Percentiles rank a stretch among this genome's conserved stretches.
Evolutionary conservation across 208 protist species (phyloP).

Genomic region (Trypanosoma melophagium): DNA sequence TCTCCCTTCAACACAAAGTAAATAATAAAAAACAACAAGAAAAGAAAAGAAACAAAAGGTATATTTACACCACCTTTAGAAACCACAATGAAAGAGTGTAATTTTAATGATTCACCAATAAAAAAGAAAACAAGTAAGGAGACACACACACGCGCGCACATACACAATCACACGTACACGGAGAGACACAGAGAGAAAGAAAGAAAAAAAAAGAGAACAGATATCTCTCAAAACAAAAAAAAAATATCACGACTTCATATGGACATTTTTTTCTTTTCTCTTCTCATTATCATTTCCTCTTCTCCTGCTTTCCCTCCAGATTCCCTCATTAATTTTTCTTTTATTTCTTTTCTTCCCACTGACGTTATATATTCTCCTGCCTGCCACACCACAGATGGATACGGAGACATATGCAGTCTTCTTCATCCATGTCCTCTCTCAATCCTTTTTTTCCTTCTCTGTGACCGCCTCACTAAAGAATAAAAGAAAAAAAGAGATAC

Average conservation of each 20-base stretch:
- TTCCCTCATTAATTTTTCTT: not conserved
- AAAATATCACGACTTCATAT: no score
- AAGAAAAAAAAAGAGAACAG: constrained; percentile 17
- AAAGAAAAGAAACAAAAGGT: no score
- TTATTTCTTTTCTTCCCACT: not conserved
- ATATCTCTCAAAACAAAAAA: no score
- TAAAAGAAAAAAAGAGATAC: constrained; percentile 15
- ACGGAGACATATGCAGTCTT: constrained; percentile 12
- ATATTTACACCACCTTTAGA: no score
- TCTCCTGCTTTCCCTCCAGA: no score
- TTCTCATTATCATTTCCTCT: not conserved
- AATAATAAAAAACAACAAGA: no score
- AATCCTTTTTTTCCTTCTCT: not conserved
- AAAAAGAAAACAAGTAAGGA: constrained; percentile 13
- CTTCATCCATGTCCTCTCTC: not conserved
- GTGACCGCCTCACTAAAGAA: not conserved
- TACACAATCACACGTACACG: constrained; percentile 1
- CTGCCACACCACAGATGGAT: no score
- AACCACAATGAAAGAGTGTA: no score
- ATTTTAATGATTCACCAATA: no score
- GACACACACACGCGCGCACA: constrained; percentile 24
- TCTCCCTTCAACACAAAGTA: not conserved
- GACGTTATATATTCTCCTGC: no score
- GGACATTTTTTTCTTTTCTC: not conserved
- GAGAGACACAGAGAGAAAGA: constrained; percentile 28